Percentiles rank a stretch among this genome's conserved stretches.
phyloP scores from a whole-genome alignment of 371 early-diverging fungal species.

The Thermomucor indicae-seudaticae region DNA sequence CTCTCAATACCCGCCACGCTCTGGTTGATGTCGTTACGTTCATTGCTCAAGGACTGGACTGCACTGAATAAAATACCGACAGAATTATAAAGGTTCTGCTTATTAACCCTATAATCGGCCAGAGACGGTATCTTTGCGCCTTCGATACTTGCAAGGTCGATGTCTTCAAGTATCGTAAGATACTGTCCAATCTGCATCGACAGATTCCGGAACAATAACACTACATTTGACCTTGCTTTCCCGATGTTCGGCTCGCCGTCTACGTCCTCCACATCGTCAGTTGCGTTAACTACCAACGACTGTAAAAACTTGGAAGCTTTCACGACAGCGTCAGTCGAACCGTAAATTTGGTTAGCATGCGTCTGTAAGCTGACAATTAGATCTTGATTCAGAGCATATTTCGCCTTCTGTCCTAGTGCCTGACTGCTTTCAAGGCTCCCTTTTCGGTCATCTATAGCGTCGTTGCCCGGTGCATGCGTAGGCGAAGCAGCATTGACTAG shows the following conservation, averaged over 20 bases:
- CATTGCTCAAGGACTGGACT: constrained; percentile 56
- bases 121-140: constrained; percentile 29
- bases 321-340: constrained; percentile 38
- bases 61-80: constrained; percentile 65
- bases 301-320: constrained; percentile 26
- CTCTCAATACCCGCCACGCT: constrained; percentile 33
- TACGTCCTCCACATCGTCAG: constrained; percentile 1
- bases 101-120: constrained; percentile 60
- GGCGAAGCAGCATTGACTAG: not conserved
- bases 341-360: constrained; percentile 42
- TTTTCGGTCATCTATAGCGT: not conserved
- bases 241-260: constrained; percentile 4
- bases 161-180: constrained; percentile 34
- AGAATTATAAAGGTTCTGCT: constrained; percentile 64
- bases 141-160: constrained; percentile 25
- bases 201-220: constrained; percentile 42
- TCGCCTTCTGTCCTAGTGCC: constrained; percentile 17
- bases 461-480: not conserved
- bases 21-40: constrained; percentile 22
- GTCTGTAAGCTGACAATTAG: constrained; percentile 42
- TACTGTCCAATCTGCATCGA: constrained; percentile 39
- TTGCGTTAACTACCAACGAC: not conserved
- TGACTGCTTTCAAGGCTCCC: constrained; percentile 1
- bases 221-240: constrained; percentile 29
- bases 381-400: constrained; percentile 43